These are phyloP conservation scores for Epichloe sibirici DNA, from an alignment of 2,329 filamentous ascomycete species.

Conservation along the genomic window DNA sequence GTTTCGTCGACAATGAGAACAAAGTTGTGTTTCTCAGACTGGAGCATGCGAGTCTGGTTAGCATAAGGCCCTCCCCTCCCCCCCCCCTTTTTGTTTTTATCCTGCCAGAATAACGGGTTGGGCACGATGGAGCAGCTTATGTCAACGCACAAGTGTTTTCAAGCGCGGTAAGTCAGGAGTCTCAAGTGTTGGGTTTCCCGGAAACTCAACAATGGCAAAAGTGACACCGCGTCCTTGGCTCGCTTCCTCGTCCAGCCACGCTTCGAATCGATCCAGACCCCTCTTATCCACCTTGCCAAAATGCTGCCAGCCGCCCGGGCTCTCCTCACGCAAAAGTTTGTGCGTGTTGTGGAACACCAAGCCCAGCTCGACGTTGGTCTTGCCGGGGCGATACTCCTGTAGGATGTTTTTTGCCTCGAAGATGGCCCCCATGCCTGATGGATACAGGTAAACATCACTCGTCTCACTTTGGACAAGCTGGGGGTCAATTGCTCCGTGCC, in stretches of 20 bases:
- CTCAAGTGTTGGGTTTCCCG: constrained; percentile 25
- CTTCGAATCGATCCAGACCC: constrained; percentile 32
- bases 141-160: constrained; percentile 24
- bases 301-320: constrained; percentile 31
- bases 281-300: constrained; percentile 30
- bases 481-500: constrained; percentile 25
- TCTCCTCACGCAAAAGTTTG: constrained; percentile 33
- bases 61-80: too few species aligned
- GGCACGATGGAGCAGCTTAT: too few species aligned
- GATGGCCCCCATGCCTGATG: constrained; percentile 42
- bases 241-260: constrained; percentile 29
- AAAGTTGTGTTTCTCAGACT: constrained; percentile 31
- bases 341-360: constrained; percentile 39
- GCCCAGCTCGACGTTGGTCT: constrained; percentile 32
- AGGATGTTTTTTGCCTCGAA: constrained; percentile 29
- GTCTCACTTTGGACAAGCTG: constrained; percentile 13
- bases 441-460: constrained; percentile 31
- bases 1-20: constrained; percentile 37
- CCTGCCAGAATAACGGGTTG: too few species aligned
- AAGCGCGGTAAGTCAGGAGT: constrained; percentile 22
- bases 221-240: constrained; percentile 26
- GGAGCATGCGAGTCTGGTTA: neutral
- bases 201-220: constrained; percentile 35
- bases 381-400: constrained; percentile 18
- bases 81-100: too few species aligned